Evolutionary conservation across 768 basidiomycete genomes (phyloP), one percentile per base, ranked within the genome.

Genomic region (Cystobasidium ongulense): DNA sequence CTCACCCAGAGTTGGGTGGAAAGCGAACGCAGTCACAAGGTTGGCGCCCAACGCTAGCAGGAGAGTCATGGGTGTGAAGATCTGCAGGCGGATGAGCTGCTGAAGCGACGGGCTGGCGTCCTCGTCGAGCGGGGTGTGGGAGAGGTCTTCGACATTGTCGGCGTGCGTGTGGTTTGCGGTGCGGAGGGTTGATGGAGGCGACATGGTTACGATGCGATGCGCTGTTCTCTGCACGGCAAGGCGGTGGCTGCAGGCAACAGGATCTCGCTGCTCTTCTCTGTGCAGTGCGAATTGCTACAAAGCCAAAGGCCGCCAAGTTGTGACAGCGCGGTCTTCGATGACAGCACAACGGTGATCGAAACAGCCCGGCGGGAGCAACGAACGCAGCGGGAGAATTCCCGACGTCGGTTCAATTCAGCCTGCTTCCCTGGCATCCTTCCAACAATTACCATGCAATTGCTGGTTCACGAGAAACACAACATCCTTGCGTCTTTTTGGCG

Each of bases 61-160:
- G 10, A 95, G 84, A 0, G 90, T 89, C 0, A 95, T 83, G 0
- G 92, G 92, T 0, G 92, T 92, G 57, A 93, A 82, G 25, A 95
- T 90, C 80, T 96, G 92, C 2, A 96, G 85, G 59, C 89, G 86
- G 38, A 83, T 81, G 38, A 83, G 78, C 73, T 71, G 52, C 54
- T 71, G 68, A 25, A 71, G 43, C 3, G 52, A 35, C 21, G 68
- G 68, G 23, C 50, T 33, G 31, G 53, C 68, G 13, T 71, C 31
- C 68, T 71, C 68, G 68, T 71, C 41, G 4, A 71, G 29, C n/a
- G 31, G 27, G 27, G 35, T 35, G 21, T 71, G 25, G 18, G 68
- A 54, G 7, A 52, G 68, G 29, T 71, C 68, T 25, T 41, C 65
- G 38, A 38, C 31, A 64, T 21, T 41, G 11, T 27, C 36, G 25